These are phyloP conservation scores for Clitopilus passeckerianus DNA, from an alignment of 768 basidiomycete genomes.

Conservation along the genomic window DNA sequence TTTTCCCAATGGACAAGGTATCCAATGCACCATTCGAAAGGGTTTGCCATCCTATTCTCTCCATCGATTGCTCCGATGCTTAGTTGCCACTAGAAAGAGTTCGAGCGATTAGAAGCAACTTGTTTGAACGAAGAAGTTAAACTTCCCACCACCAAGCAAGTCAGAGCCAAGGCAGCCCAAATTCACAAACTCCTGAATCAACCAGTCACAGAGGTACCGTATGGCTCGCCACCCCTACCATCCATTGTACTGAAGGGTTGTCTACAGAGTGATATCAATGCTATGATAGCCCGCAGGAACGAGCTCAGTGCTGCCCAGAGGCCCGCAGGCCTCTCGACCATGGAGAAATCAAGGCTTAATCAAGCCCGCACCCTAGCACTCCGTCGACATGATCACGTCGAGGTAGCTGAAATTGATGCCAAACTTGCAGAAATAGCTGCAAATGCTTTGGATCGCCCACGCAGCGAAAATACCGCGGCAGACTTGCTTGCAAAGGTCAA, in stretches of 20 bases:
- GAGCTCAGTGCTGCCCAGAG: conserved; percentile 25
- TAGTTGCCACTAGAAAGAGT: conserved; percentile 57
- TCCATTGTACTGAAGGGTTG: background rate
- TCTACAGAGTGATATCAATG: conserved; percentile 70
- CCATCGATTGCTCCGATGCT: background rate
- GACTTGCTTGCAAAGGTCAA: conserved; percentile 78
- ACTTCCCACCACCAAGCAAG: conserved; percentile 59
- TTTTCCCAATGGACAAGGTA: conserved; percentile 79
- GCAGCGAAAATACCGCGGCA: conserved; percentile 16
- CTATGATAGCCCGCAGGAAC: conserved; percentile 70
- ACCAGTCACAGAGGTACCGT: conserved; percentile 72
- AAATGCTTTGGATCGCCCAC: conserved; percentile 7
- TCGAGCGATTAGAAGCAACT: conserved; percentile 47
- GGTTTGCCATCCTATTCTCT: conserved; percentile 36
- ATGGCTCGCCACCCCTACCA: conserved; percentile 9
- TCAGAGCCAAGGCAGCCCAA: conserved; percentile 63
- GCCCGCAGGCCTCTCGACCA: conserved; percentile 30
- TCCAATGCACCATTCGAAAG: conserved; percentile 66
- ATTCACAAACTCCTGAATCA: conserved; percentile 55
- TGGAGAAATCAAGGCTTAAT: conserved; percentile 63
- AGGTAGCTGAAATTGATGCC: conserved; percentile 56
- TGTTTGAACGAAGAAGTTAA: conserved; percentile 50
- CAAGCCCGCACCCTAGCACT: conserved; percentile 72
- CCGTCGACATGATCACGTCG: conserved; percentile 64
- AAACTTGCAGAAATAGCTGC: conserved; percentile 53